These are phyloP conservation scores for Schoenoplectus tabernaemontani DNA, from an alignment of 202 grass and related monocot species.

Conservation along the genomic window DNA sequence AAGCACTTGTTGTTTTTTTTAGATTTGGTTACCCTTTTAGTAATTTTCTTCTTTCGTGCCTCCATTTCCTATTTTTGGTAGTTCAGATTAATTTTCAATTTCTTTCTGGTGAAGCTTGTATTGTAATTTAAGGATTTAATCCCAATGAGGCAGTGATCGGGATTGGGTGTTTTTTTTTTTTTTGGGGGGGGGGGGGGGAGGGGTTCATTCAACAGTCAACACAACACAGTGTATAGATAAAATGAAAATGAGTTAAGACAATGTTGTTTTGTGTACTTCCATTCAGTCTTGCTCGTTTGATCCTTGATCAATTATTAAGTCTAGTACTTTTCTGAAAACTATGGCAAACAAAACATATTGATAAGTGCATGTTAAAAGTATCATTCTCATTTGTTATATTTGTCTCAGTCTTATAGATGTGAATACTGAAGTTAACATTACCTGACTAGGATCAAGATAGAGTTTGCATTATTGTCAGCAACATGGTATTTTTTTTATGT, in stretches of 20 bases:
- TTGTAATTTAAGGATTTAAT: background rate
- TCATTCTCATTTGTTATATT: background rate
- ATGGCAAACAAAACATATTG: background rate
- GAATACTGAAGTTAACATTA: background rate
- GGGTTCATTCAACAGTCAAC: background rate
- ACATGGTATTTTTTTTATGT: background rate
- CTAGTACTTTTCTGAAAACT: background rate
- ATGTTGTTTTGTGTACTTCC: background rate
- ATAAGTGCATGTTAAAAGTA: background rate
- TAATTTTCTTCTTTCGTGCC: background rate
- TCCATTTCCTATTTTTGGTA: background rate
- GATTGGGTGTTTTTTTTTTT: no score
- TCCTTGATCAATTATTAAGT: slow-evolving; percentile 3
- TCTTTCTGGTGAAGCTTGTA: background rate
- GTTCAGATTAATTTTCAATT: background rate
- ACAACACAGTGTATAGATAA: slow-evolving; percentile 5
- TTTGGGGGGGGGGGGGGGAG: background rate
- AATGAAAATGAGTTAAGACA: background rate
- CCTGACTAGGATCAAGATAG: background rate
- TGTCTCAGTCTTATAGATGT: background rate
- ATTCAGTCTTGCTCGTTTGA: background rate
- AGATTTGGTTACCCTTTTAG: background rate
- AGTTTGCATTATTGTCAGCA: background rate
- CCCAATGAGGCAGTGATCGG: no score
- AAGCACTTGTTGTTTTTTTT: slow-evolving; percentile 5